Conservation (phyloP, 2,329 filamentous ascomycete genomes). For the Fusarium sp. region DNA sequence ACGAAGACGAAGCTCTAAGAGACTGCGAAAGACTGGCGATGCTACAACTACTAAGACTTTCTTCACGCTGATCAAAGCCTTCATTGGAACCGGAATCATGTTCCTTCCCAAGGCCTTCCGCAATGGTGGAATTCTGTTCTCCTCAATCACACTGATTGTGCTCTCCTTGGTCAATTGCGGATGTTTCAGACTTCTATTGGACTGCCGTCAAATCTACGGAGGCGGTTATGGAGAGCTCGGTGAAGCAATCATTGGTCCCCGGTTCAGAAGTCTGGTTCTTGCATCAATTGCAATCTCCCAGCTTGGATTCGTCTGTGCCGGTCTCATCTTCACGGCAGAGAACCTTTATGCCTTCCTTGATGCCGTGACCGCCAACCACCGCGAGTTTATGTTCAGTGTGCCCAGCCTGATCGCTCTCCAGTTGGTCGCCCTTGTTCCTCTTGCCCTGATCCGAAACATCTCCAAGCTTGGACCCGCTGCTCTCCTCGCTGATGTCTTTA, state of each 20-base stretch:
- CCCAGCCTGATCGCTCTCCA: slow-evolving; percentile 72
- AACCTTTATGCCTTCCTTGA: slow-evolving; percentile 75
- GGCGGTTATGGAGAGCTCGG: slow-evolving; percentile 82
- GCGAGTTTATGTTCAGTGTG: slow-evolving; percentile 64
- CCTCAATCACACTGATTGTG: slow-evolving; percentile 72
- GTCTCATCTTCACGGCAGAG: slow-evolving; percentile 81
- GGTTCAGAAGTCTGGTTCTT: slow-evolving; percentile 73
- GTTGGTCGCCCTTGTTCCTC: slow-evolving; percentile 71
- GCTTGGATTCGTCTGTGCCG: slow-evolving; percentile 81
- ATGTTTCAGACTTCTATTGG: slow-evolving; percentile 77
- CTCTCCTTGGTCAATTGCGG: slow-evolving; percentile 75
- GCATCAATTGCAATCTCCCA: slow-evolving; percentile 79
- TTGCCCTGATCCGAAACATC: slow-evolving; percentile 79
- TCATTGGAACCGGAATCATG: slow-evolving; percentile 84
- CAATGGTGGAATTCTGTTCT: slow-evolving; percentile 82
- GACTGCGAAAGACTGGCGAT: slow-evolving; percentile 63
- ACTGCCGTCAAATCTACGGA: slow-evolving; percentile 71
- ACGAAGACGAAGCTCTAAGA: slow-evolving; percentile 63
- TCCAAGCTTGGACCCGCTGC: slow-evolving; percentile 77
- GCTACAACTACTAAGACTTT: slow-evolving; percentile 78
- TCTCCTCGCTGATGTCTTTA: slow-evolving; percentile 77
- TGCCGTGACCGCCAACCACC: slow-evolving; percentile 65
- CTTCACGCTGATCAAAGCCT: slow-evolving; percentile 82
- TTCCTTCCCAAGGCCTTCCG: slow-evolving; percentile 83
- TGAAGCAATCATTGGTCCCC: slow-evolving; percentile 70